phyloP scores from a whole-genome alignment of 768 basidiomycete genomes.

The Boletus rubescentipes region DNA sequence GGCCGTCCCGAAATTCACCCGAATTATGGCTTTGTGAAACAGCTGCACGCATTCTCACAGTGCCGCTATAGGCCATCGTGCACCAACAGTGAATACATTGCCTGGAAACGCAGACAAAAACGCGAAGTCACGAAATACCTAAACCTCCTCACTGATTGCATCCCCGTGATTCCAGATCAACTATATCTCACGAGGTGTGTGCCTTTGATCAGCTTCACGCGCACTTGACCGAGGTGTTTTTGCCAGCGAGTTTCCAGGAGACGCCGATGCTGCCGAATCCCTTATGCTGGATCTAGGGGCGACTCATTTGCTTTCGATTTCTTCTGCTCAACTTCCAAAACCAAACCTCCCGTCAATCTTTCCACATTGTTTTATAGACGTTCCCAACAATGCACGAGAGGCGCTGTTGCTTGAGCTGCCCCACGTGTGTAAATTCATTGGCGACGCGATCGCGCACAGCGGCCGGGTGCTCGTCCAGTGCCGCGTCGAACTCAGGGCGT shows the following conservation, averaged over 20 bases:
- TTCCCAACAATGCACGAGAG: constrained; percentile 39
- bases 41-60: constrained; percentile 52
- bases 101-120: constrained; percentile 58
- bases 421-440: constrained; percentile 45
- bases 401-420: constrained; percentile 47
- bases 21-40: constrained; percentile 55
- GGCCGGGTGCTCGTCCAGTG: constrained; percentile 57
- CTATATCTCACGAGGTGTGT: constrained; percentile 52
- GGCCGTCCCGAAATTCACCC: constrained; percentile 40
- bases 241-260: constrained; percentile 55
- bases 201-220: not conserved
- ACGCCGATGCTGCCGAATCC: constrained; percentile 47
- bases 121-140: constrained; percentile 55
- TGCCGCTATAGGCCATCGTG: constrained; percentile 48
- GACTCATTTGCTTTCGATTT: constrained; percentile 54
- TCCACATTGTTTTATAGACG: constrained; percentile 43
- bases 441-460: constrained; percentile 38
- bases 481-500: constrained; percentile 52
- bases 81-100: constrained; percentile 44
- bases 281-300: constrained; percentile 51
- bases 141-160: constrained; percentile 50
- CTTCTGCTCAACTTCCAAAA: constrained; percentile 46
- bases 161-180: constrained; percentile 47
- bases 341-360: constrained; percentile 31
- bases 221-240: not conserved